Base-by-base conservation (phyloP, 208 protist species). In the Crithidia thermophila region DNA sequence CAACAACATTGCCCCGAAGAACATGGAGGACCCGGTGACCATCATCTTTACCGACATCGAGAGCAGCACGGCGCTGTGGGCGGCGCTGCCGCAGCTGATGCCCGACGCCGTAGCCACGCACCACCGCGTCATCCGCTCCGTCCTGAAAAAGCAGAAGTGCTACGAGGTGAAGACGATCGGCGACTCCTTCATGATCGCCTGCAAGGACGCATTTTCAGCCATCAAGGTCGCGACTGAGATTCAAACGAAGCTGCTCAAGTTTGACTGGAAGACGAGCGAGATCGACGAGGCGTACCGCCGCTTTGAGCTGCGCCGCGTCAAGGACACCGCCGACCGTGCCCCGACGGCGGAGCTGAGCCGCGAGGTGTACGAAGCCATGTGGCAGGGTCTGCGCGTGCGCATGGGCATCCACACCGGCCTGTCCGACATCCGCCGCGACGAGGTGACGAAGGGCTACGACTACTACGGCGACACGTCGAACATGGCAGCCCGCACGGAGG, bases 141-240 rank as follows among this genome's bases (percentile, higher is more conserved):
- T 82, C 40, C 90, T 92, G 46, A 46, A 42, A 25, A 82, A 77
- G 76, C 76, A 87, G 77, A 66, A 69, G 59, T 86, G 83, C 71
- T 94, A 94, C 72, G 86, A 92, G 75, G 88, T 94, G 68, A 94
- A 94, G 79, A 94, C 84, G 63, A 79, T 92, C 30, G 88, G 88
- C 27, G 88, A 94, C 79, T 80, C 88, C 49, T 92, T 94, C 78
- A 92, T 94, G 85, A 88, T 91, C 36, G 81, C 86, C 37, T 85
- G 80, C 82, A 84, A 79, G 64, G 67, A 61, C 63, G 60, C 80
- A 27, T 60, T 34, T 30, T 72, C 51, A 25, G 82, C 75, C 11
- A 76, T 88, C 47, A 39, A 69, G 39, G 82, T 87, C 25, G 79
- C 74, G 27, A 49, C 62, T 0, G 88, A 84, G 10, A 55, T 91